Conservation (phyloP, 768 basidiomycete species). For the Cyclocybe aegerita region DNA sequence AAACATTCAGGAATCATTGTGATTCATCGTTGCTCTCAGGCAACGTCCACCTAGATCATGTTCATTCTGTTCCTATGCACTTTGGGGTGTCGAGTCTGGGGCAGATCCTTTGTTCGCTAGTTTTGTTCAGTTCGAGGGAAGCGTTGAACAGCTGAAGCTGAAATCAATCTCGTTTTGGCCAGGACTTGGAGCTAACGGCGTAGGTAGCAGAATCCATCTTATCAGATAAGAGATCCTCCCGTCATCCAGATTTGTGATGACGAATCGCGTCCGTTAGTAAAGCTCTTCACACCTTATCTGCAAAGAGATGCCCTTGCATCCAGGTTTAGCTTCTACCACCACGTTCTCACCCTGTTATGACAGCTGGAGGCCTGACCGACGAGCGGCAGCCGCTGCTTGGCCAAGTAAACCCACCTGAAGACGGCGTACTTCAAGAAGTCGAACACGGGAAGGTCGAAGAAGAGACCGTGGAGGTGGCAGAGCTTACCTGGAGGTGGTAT, state of each 20-base stretch:
- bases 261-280: not conserved
- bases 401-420: not conserved
- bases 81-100: too few relatives aligned
- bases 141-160: too few relatives aligned
- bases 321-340: not conserved
- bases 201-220: too few relatives aligned
- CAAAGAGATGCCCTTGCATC: not conserved
- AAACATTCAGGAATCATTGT: too few relatives aligned
- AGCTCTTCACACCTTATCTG: not conserved
- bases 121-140: too few relatives aligned
- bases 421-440: constrained; percentile 3
- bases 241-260: not conserved
- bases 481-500: constrained; percentile 23
- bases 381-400: constrained; percentile 24
- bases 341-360: not conserved
- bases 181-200: too few relatives aligned
- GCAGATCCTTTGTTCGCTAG: too few relatives aligned
- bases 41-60: too few relatives aligned
- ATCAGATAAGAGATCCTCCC: too few relatives aligned
- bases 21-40: too few relatives aligned
- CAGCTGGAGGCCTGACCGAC: constrained; percentile 1
- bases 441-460: not conserved
- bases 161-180: too few relatives aligned
- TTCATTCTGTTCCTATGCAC: too few relatives aligned
- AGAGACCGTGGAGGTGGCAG: constrained; percentile 13